Conservation (phyloP, 2,329 filamentous ascomycete genomes). For the Hypoxylon sp. region DNA sequence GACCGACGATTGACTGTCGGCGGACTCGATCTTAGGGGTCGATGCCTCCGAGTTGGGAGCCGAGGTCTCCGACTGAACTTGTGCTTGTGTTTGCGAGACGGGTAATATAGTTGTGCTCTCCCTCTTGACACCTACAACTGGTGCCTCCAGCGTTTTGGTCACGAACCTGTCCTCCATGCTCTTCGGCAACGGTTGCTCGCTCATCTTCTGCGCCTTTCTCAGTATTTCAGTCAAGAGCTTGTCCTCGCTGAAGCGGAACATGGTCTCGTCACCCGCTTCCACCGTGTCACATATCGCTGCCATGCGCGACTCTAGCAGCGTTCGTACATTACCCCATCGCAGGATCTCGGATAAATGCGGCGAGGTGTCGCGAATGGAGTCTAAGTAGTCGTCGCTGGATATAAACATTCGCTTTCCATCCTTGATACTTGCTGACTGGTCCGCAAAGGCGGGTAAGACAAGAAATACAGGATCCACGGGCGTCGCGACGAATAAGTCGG, state of each 20-base stretch:
- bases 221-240: slow-evolving; percentile 78
- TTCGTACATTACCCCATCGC: slow-evolving; percentile 62
- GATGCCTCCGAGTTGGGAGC: slow-evolving; percentile 49
- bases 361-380: slow-evolving; percentile 68
- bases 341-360: slow-evolving; percentile 73
- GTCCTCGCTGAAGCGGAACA: slow-evolving; percentile 83
- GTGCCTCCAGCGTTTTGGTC: slow-evolving; percentile 79
- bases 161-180: slow-evolving; percentile 92
- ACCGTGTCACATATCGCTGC: slow-evolving; percentile 82
- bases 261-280: slow-evolving; percentile 84
- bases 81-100: slow-evolving; percentile 39
- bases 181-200: slow-evolving; percentile 74
- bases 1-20: slow-evolving; percentile 61
- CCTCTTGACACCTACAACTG: slow-evolving; percentile 77
- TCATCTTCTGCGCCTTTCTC: slow-evolving; percentile 79
- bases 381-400: slow-evolving; percentile 79
- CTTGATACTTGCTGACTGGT: slow-evolving; percentile 58
- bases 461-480: slow-evolving; percentile 88
- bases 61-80: slow-evolving; percentile 30
- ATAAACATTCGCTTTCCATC: slow-evolving; percentile 75
- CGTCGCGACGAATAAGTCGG: slow-evolving; percentile 87
- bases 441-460: slow-evolving; percentile 77
- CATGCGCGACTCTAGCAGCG: slow-evolving; percentile 75
- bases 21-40: slow-evolving; percentile 52
- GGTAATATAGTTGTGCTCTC: slow-evolving; percentile 59